Evolutionary conservation across 352 stramenopile species (phyloP), one percentile per base, ranked within the genome.

Genomic region (Pythium myriotylum): DNA sequence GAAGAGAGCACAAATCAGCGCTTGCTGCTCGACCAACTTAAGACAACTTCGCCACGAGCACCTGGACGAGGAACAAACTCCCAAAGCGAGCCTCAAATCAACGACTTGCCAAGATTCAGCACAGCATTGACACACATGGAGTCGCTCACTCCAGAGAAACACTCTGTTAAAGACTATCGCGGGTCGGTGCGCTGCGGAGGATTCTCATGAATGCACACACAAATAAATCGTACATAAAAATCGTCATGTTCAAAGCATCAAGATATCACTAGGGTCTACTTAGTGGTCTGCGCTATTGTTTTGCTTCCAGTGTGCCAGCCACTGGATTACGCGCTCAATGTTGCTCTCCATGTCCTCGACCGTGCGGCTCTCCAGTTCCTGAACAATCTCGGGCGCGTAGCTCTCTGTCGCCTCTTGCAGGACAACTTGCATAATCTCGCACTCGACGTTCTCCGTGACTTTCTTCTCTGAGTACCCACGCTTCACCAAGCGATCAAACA

Each of bases 401-500:
- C 81, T 94, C 74, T 99, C 96, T 22, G 77, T 74, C 20, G 96
- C 96, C 56, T 99, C 97, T 54, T 99, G 96, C 12, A 98, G 72
- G 50, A 99, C 91, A 9, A 99, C 92, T 73, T 96, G 90, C 96
- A 99, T 99, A 71, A 99, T 99, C 80, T 99, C 97, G 61, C 92
- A 98, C 74, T 98, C 83, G 70, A 98, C 92, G 72, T 99, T 99
- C 74, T 99, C 96, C 16, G 67, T 66, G 65, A 97, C 74, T 65
- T 99, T 99, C 71, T 97, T 97, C 54, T 98, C 86, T 59, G 75
- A 92, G 74, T 99, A 99, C 24, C 94, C 94, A 60, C 89, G 85
- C 59, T 82, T 81, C 32, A 84, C 71, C 33, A 97, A 73, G 12
- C 89, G 84, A 62, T 97, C 89, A 53, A 93, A 97, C n/a, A 97